Evolutionary conservation across 2,329 filamentous ascomycete genomes (phyloP).

Genomic region (Aspergillus clavatus): DNA sequence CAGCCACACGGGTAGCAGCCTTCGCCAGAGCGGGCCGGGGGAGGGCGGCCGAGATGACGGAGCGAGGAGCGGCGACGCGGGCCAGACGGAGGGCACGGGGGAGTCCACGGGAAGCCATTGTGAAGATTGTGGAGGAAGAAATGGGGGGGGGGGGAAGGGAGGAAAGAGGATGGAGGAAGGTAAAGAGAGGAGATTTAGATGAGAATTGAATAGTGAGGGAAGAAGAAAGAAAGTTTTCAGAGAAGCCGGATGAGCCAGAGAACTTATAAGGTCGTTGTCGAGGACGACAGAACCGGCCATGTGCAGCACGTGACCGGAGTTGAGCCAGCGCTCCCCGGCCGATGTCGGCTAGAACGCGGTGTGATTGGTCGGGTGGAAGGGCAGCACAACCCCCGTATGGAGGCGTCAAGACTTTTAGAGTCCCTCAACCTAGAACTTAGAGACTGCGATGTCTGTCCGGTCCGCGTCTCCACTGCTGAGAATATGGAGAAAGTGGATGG

Average conservation of each 20-base stretch:
- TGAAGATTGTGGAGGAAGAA: slow-evolving; percentile 18
- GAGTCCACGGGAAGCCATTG: slow-evolving; percentile 47
- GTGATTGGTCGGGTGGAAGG: not conserved
- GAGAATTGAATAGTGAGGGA: slow-evolving; percentile 1
- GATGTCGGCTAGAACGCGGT: slow-evolving; percentile 15
- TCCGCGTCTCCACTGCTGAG: not conserved
- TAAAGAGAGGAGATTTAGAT: slow-evolving; percentile 10
- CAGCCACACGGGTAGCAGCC: slow-evolving; percentile 44
- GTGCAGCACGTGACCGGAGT: slow-evolving; percentile 26
- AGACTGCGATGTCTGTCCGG: not conserved
- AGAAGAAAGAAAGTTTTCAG: slow-evolving; percentile 2
- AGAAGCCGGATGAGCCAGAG: slow-evolving; percentile 3
- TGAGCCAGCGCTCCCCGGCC: slow-evolving; percentile 24
- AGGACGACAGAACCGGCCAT: slow-evolving; percentile 5
- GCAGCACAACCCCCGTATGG: not conserved
- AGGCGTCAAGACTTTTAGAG: not conserved
- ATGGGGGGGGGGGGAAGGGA: slow-evolving; percentile 7
- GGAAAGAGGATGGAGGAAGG: slow-evolving; percentile 11
- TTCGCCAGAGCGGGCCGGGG: slow-evolving; percentile 46
- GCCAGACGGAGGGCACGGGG: slow-evolving; percentile 56
- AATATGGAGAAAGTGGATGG: not conserved
- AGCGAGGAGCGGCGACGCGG: slow-evolving; percentile 53
- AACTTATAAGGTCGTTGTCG: slow-evolving; percentile 18
- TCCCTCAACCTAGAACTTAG: too few relatives aligned
- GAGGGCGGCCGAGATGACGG: slow-evolving; percentile 55